phyloP scores from a whole-genome alignment of 2,329 filamentous ascomycete species.

The Sporothrix schenckii region DNA sequence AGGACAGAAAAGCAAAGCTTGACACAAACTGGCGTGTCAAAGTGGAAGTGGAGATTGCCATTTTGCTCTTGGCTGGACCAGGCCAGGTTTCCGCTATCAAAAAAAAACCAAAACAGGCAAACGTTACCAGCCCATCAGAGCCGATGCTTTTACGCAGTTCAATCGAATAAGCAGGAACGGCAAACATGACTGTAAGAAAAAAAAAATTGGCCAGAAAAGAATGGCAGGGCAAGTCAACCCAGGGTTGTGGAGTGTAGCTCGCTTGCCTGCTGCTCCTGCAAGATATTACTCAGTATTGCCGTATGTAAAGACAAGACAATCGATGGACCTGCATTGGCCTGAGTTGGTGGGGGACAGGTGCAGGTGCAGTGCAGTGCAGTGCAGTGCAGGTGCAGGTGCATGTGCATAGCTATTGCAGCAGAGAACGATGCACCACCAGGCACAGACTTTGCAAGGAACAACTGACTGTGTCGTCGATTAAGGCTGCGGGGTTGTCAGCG shows the following conservation, averaged over 20 bases:
- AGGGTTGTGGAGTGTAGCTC: not conserved
- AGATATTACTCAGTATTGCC: not conserved
- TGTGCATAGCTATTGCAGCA: not conserved
- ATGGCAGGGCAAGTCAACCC: not conserved
- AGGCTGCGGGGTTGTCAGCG: not conserved
- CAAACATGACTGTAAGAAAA: not conserved
- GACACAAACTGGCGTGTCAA: constrained; percentile 30
- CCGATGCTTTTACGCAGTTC: constrained; percentile 27
- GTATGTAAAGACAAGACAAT: not conserved
- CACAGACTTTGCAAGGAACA: not conserved
- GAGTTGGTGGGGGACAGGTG: not conserved
- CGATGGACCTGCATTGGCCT: constrained; percentile 23
- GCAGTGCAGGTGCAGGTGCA: constrained; percentile 1
- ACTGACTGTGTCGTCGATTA: too few species aligned
- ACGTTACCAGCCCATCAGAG: constrained; percentile 23
- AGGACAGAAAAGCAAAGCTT: not conserved
- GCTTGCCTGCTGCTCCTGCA: not conserved
- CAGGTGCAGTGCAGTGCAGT: not conserved
- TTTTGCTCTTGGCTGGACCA: not conserved
- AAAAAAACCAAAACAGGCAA: not conserved
- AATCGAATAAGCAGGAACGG: constrained; percentile 22
- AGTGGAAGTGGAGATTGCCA: not conserved
- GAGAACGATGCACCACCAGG: not conserved
- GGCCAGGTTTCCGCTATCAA: not conserved
- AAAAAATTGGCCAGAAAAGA: not conserved